phyloP scores from a whole-genome alignment of 148 eudicot species.

The Amaranthus cruentus region DNA sequence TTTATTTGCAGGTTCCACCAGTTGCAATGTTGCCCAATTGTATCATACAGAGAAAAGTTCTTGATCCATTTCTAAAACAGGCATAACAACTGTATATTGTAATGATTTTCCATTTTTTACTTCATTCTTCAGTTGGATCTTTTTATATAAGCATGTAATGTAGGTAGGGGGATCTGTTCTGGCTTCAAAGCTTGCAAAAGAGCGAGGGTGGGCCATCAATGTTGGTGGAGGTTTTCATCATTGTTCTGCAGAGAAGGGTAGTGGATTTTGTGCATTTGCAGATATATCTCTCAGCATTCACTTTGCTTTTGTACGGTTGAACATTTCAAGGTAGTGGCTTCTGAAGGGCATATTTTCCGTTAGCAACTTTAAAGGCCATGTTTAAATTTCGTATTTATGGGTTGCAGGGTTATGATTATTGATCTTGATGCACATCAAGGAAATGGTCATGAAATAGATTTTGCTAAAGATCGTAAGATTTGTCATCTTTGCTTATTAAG shows the following conservation, averaged over 20 bases:
- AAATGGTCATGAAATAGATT: constrained; percentile 92
- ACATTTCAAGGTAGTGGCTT: constrained; percentile 54
- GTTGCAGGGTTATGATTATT: constrained; percentile 77
- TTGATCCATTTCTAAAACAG: constrained; percentile 86
- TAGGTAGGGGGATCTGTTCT: constrained; percentile 91
- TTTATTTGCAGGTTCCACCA: constrained; percentile 68
- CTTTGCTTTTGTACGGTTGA: constrained; percentile 62
- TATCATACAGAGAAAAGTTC: constrained; percentile 66
- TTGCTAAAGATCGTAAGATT: constrained; percentile 66
- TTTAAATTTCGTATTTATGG: background rate
- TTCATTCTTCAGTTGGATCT: background rate
- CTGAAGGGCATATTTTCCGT: background rate
- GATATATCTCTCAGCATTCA: constrained; percentile 82
- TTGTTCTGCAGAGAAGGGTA: constrained; percentile 78
- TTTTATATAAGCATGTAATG: background rate
- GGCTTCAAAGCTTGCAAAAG: constrained; percentile 91
- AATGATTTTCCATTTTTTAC: background rate
- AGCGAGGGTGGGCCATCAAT: constrained; percentile 94
- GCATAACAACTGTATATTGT: constrained; percentile 21
- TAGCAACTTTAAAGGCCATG: background rate
- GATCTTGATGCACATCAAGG: constrained; percentile 99
- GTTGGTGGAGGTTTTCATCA: constrained; percentile 99
- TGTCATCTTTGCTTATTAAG: background rate
- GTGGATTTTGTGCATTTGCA: constrained; percentile 95
- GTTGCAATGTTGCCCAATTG: constrained; percentile 79